These are phyloP conservation scores for Plasmodium fragile DNA, from an alignment of 169 alveolate genomes.

Conservation along the genomic window DNA sequence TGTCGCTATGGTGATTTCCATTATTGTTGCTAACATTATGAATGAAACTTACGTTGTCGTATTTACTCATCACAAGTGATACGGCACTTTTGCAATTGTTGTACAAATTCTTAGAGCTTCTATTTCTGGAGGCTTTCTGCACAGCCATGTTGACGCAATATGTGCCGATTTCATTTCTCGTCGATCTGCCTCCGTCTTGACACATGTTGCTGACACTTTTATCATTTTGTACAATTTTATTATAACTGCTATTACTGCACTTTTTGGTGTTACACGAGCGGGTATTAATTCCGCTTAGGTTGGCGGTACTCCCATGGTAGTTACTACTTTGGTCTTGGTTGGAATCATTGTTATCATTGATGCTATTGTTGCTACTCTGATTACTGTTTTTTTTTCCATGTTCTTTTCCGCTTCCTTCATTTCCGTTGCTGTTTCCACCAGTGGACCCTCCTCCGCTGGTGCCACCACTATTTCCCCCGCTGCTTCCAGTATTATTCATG, in stretches of 20 bases:
- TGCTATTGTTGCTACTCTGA: slow-evolving; percentile 10
- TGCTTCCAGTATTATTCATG: slow-evolving; percentile 10
- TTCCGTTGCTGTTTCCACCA: background rate
- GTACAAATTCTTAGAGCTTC: background rate
- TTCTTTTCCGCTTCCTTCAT: background rate
- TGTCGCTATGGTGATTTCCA: background rate
- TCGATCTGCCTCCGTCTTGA: background rate
- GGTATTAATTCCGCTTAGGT: background rate
- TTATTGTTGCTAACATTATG: background rate
- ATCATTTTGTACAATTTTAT: background rate
- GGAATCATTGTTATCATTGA: background rate
- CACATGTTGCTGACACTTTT: background rate
- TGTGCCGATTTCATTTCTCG: background rate
- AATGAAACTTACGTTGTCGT: background rate
- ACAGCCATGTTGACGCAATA: background rate
- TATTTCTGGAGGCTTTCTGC: background rate
- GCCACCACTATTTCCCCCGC: background rate
- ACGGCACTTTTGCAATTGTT: slow-evolving; percentile 5
- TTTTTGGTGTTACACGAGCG: background rate
- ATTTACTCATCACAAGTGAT: background rate
- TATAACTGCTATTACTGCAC: background rate
- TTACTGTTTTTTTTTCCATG: background rate
- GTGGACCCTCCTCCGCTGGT: background rate
- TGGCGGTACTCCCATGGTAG: background rate
- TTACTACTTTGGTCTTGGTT: background rate